Evolutionary conservation across 2,329 filamentous ascomycete species (phyloP), one percentile per base, ranked within the genome.

Genomic region (Grosmannia huntii): DNA sequence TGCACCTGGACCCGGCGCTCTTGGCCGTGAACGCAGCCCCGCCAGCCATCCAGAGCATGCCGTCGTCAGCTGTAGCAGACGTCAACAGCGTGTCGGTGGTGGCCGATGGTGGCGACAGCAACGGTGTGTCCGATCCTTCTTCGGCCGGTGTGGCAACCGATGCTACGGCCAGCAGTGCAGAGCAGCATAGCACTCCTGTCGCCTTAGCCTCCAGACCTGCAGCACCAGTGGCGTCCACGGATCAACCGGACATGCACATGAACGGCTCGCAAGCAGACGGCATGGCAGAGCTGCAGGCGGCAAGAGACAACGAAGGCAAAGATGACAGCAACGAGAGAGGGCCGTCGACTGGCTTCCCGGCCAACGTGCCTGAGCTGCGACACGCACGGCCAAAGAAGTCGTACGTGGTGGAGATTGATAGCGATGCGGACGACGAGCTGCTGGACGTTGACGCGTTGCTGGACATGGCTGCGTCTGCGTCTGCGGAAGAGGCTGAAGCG

Each of bases 1-100:
- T 73, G 61, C 74, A 78, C 54, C 72, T 83, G 68, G 80, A 83
- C 58, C 80, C 80, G 3, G 79, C 79, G 1, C 68, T 83, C 21
- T 76, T 69, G 51, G 58, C 53, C 6, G 61, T 21, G 3, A 14
- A 9, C 10, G 41, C 9, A 9, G 31, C 23, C 14, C 46, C n/a
- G 19, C 23, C 53, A 33, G 38, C 38, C 2, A 16, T 23, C 21
- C 11, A 6, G 21, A 14, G 38, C 16, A 16, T 41, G 11, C 14
- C 28, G 5, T 1, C 16, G 7, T 14, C 7, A 9, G 1, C 16
- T 11, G n/a, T 5, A n/a, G 21, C n/a, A n/a, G n/a, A n/a, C n/a
- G 28, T 19, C 25, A 14, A 7, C 46, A 11, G 28, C n/a, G n/a
- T 12, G 16, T 10, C 28, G 16, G 41, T n/a, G 44, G 36, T 33